Evolutionary conservation across 345 rosid genomes (phyloP).

Genomic region (Hibiscus tridactylites): DNA sequence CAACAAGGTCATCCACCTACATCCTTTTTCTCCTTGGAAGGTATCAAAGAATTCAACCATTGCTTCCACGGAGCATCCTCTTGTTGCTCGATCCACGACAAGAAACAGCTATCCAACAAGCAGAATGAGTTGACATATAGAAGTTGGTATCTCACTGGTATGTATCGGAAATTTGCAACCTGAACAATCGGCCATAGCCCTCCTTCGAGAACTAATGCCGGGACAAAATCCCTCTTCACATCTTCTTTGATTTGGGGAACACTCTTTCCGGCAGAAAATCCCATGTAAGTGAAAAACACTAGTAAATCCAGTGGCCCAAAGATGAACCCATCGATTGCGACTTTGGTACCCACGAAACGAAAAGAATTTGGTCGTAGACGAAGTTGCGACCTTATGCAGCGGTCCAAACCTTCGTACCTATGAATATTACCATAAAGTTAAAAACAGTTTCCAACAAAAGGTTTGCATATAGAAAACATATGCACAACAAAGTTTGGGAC

Average conservation of each 20-base stretch:
- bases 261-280: conserved; percentile 23
- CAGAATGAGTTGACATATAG: conserved; percentile 32
- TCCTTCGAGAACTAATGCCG: no score
- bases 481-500: not conserved
- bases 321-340: not conserved
- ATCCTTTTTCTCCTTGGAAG: conserved; percentile 15
- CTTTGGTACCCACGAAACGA: not conserved
- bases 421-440: not conserved
- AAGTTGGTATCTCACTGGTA: conserved; percentile 35
- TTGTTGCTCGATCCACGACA: conserved; percentile 42
- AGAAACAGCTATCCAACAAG: conserved; percentile 38
- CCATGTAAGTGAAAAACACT: conserved; percentile 3
- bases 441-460: not conserved
- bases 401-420: not conserved
- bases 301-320: not conserved
- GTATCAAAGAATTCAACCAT: conserved; percentile 20
- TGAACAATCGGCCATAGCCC: no score
- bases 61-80: conserved; percentile 36
- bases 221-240: not conserved
- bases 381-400: not conserved
- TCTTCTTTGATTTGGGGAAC: conserved; percentile 16
- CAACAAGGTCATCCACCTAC: conserved; percentile 3
- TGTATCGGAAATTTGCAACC: conserved; percentile 18
- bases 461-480: not conserved
- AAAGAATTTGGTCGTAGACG: not conserved